phyloP scores from a whole-genome alignment of 768 basidiomycete species.

The Leccinum disarticulatum region DNA sequence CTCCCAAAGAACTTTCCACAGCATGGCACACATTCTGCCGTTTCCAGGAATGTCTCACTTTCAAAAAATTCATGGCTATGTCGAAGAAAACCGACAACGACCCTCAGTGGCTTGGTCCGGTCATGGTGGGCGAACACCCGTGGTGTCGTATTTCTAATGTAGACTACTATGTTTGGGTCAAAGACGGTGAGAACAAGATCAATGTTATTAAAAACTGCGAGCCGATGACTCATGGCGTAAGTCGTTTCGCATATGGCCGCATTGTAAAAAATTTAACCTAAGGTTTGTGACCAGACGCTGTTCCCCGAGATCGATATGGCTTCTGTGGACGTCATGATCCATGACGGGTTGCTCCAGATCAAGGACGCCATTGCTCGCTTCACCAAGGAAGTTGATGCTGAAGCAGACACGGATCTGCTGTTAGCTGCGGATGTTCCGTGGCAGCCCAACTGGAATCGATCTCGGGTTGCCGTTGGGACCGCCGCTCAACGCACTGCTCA shows the following conservation, averaged over 20 bases:
- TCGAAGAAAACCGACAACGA: background rate
- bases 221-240: background rate
- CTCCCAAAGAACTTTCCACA: background rate
- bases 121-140: background rate
- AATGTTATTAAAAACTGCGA: background rate
- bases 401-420: background rate
- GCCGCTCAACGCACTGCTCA: background rate
- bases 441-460: background rate
- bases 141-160: background rate
- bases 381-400: background rate
- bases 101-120: background rate
- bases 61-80: background rate
- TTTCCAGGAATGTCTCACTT: background rate
- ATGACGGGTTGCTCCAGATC: background rate
- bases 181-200: background rate
- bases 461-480: background rate
- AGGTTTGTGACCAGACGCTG: background rate
- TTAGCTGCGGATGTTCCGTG: background rate
- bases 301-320: background rate
- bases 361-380: background rate
- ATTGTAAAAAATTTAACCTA: too few species aligned
- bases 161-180: background rate
- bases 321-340: background rate
- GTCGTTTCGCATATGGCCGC: background rate
- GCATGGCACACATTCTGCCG: background rate